These are phyloP conservation scores for Xylariaceae sp. DNA, from an alignment of 2,329 filamentous ascomycete species.

Conservation along the genomic window DNA sequence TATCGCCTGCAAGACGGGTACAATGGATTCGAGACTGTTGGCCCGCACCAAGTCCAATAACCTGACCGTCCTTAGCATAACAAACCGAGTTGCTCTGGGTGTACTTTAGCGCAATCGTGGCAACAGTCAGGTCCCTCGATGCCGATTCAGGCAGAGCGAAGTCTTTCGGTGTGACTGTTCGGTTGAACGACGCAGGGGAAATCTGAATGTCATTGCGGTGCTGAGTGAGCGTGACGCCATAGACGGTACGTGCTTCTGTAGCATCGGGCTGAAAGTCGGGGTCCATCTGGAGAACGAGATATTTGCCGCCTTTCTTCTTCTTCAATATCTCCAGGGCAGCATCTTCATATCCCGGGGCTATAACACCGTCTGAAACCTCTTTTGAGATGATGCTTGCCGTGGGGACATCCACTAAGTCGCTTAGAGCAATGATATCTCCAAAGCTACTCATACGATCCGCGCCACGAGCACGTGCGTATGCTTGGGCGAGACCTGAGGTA, in stretches of 20 bases:
- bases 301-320: conserved; percentile 98
- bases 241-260: conserved; percentile 82
- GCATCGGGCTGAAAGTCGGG: conserved; percentile 76
- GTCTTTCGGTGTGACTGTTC: conserved; percentile 82
- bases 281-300: conserved; percentile 94
- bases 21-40: conserved; percentile 99
- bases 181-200: conserved; percentile 77
- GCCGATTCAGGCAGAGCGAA: conserved; percentile 73
- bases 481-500: conserved; percentile 80
- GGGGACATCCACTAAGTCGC: conserved; percentile 82
- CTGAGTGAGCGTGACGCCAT: conserved; percentile 83
- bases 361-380: conserved; percentile 95
- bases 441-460: conserved; percentile 99
- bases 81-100: conserved; percentile 99
- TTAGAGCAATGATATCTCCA: conserved; percentile 91
- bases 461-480: conserved; percentile 90
- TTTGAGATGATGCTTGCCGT: conserved; percentile 97
- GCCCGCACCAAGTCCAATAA: conserved; percentile 89
- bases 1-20: conserved; percentile 94
- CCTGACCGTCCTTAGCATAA: conserved; percentile 90
- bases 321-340: conserved; percentile 86
- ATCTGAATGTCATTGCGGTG: conserved; percentile 90
- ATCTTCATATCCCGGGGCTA: conserved; percentile 80
- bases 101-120: conserved; percentile 96
- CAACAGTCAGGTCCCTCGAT: conserved; percentile 84